Percentiles rank a stretch among this genome's conserved stretches.
Evolutionary conservation across 148 eudicot genomes (phyloP).

Genomic region (Amaranthus cruentus): DNA sequence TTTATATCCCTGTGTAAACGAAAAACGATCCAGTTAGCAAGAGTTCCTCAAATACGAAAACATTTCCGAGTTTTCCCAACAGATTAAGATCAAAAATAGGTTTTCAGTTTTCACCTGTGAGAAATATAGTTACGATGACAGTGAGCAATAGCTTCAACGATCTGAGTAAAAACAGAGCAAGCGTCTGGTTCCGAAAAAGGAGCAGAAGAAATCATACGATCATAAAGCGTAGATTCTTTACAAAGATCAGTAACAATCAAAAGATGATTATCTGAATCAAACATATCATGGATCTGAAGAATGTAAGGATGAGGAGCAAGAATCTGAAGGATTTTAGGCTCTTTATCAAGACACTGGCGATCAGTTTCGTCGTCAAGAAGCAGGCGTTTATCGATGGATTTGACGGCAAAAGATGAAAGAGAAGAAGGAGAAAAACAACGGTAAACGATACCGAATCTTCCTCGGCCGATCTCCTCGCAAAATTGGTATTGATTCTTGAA

Average conservation of each 20-base stretch:
- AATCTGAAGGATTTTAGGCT: constrained; percentile 41
- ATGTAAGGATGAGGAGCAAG: constrained; percentile 39
- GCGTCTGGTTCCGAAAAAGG: constrained; percentile 51
- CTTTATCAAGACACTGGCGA: constrained; percentile 39
- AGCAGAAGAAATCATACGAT: constrained; percentile 16
- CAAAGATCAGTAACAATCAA: constrained; percentile 41
- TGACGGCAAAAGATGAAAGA: constrained; percentile 48
- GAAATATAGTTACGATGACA: constrained; percentile 75
- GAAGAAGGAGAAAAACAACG: constrained; percentile 51
- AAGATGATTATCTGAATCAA: constrained; percentile 34
- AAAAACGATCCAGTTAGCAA: background rate
- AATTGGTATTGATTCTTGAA: constrained; percentile 59
- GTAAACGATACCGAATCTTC: constrained; percentile 70
- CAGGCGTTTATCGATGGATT: constrained; percentile 57
- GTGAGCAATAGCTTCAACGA: constrained; percentile 47
- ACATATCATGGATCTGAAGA: constrained; percentile 34
- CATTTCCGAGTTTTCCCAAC: too few relatives aligned
- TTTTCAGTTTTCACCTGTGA: constrained; percentile 31
- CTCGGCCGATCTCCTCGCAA: constrained; percentile 80
- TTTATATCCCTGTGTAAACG: constrained; percentile 46
- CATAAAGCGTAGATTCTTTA: constrained; percentile 28
- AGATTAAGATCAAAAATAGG: too few relatives aligned
- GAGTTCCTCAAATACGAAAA: too few relatives aligned
- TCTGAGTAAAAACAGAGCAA: constrained; percentile 32
- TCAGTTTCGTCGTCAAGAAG: constrained; percentile 47